Conservation (phyloP, 2,329 filamentous ascomycete species). For the Apiospora arundinis region DNA sequence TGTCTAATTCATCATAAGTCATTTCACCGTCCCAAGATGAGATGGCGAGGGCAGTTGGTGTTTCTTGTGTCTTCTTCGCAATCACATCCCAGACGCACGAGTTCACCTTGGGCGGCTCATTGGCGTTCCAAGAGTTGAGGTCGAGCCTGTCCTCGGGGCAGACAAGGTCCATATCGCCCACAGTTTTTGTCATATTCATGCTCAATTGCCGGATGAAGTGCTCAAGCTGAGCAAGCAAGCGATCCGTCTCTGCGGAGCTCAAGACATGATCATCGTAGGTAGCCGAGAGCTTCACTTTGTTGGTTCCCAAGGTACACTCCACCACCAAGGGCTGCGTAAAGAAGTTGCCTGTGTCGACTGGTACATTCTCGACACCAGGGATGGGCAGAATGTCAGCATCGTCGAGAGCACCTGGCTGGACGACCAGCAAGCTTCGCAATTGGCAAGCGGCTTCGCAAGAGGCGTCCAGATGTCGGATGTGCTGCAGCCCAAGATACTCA, state of each 20-base stretch:
- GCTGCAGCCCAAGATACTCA: constrained; percentile 20
- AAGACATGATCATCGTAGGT: constrained; percentile 23
- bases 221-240: constrained; percentile 24
- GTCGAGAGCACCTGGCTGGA: not conserved
- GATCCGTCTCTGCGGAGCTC: not conserved
- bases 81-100: constrained; percentile 20
- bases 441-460: constrained; percentile 18
- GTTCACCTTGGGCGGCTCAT: constrained; percentile 7
- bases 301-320: constrained; percentile 21
- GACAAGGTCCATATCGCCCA: constrained; percentile 9
- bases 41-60: constrained; percentile 12
- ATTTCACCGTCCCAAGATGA: constrained; percentile 38
- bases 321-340: constrained; percentile 24
- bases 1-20: constrained; percentile 39
- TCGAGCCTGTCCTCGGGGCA: constrained; percentile 16
- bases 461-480: not conserved
- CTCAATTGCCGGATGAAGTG: constrained; percentile 22
- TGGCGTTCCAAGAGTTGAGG: constrained; percentile 21
- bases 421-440: constrained; percentile 16
- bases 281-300: constrained; percentile 20
- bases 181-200: not conserved
- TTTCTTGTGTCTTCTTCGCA: not conserved
- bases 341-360: constrained; percentile 15
- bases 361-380: constrained; percentile 19
- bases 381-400: not conserved